Base-by-base conservation (phyloP, 768 basidiomycete species). In the Tremella fuciformis region DNA sequence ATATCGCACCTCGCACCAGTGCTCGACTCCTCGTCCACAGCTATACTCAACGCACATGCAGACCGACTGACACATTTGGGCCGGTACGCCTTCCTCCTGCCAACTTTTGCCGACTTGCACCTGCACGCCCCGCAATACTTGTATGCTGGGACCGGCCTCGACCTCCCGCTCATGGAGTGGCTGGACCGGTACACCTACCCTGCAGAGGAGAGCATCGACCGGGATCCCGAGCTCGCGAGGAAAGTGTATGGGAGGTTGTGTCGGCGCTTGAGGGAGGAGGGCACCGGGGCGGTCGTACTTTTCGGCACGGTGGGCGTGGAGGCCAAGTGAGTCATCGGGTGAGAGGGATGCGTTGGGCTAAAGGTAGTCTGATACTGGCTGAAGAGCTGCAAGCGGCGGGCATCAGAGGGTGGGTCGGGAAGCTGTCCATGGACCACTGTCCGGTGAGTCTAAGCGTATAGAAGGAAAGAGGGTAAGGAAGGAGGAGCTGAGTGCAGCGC, bases 111-210 rank as follows among this genome's bases (percentile, higher is more conserved):
- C 57, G 90, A 92, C 74, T 80, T 89, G 3, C 90, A 92, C 70
- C 81, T 91, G 0, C 91, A 93, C 71, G 89, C 90, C 0, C 88
- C 91, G 0, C 91, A 93, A 71, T 91, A 88, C 71, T 80, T 91
- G 34, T 92, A 91, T 59, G 86, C 89, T 56, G 91, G 91, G 2
- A 89, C 84, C 1, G 90, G 91, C 0, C 81, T 92, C 3, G 88
- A 93, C 73, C 81, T 90, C 1, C 88, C 89, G 3, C 77, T 91
- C 38, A 86, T 91, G 85, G 76, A 89, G 64, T 91, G 90, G 90
- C 81, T 92, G 8, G 81, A 89, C 39, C 81, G 81, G 26, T 92
- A 92, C 62, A 87, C 89, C 0, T 90, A 87, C 73, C 84, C 85
- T 65, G 87, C 90, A 0, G 91, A 93, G 70, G 85, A 88, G 60